phyloP scores from a whole-genome alignment of 73 alveolate species.

The Paramecium biaurelia region DNA sequence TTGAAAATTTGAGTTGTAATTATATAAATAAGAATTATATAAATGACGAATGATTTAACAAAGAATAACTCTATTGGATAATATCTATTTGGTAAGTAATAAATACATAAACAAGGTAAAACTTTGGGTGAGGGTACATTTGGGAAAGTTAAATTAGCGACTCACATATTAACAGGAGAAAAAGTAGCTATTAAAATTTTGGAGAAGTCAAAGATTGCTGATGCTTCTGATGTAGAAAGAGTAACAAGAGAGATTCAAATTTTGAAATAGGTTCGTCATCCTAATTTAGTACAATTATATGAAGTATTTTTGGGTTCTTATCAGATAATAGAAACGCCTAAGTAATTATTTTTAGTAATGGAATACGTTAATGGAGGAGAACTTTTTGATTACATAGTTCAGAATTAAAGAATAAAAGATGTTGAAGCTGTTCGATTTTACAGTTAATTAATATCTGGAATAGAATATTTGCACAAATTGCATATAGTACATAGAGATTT shows the following conservation, averaged over 20 bases:
- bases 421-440: slow-evolving; percentile 85
- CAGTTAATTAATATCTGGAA: slow-evolving; percentile 86
- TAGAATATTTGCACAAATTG: slow-evolving; percentile 88
- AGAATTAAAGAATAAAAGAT: slow-evolving; percentile 77
- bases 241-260: slow-evolving; percentile 95
- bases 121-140: slow-evolving; percentile 86
- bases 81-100: not conserved
- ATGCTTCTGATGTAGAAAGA: slow-evolving; percentile 87
- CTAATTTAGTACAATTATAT: slow-evolving; percentile 85
- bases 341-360: slow-evolving; percentile 88
- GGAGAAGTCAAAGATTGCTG: slow-evolving; percentile 78
- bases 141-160: slow-evolving; percentile 83
- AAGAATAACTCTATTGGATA: not conserved
- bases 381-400: slow-evolving; percentile 89
- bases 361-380: slow-evolving; percentile 95
- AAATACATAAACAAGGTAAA: slow-evolving; percentile 28
- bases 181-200: slow-evolving; percentile 83
- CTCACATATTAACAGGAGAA: slow-evolving; percentile 84
- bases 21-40: not conserved
- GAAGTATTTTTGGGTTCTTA: slow-evolving; percentile 58
- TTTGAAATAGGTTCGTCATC: slow-evolving; percentile 89
- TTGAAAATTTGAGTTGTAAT: not conserved
- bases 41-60: not conserved
- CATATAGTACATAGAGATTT: slow-evolving; percentile 91
- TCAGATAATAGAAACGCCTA: slow-evolving; percentile 74